Evolutionary conservation across 257 asterid genomes (phyloP).

Genomic region (Fraxinus americana): DNA sequence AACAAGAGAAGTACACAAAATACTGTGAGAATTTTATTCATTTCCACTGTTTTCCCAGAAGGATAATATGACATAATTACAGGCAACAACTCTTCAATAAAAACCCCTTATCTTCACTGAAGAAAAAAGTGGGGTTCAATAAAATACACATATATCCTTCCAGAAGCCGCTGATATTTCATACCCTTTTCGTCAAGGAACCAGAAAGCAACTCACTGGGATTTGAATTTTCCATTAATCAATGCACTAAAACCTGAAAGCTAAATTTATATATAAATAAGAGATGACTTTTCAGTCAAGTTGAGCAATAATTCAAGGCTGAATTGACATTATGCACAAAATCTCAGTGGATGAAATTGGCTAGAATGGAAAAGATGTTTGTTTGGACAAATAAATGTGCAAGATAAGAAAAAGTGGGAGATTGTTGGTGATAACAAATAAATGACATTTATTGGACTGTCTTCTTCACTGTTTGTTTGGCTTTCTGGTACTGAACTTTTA

Average conservation of each 20-base stretch:
- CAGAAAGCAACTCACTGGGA: too few species aligned
- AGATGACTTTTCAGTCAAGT: slow-evolving; percentile 26
- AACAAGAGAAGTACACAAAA: slow-evolving; percentile 48
- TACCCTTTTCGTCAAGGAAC: slow-evolving; percentile 15
- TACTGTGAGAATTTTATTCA: slow-evolving; percentile 33
- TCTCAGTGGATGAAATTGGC: slow-evolving; percentile 70
- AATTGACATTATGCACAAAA: slow-evolving; percentile 45
- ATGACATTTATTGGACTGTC: slow-evolving; percentile 16
- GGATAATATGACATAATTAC: slow-evolving; percentile 29
- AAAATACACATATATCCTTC: slow-evolving; percentile 29
- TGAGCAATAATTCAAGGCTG: slow-evolving; percentile 37
- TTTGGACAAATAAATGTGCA: slow-evolving; percentile 17
- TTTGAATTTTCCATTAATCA: too few species aligned
- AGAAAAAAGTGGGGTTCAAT: slow-evolving; percentile 17
- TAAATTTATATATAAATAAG: slow-evolving; percentile 27
- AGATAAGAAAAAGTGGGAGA: slow-evolving; percentile 31
- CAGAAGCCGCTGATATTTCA: slow-evolving; percentile 40
- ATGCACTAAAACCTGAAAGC: slow-evolving; percentile 44
- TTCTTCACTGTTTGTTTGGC: background rate
- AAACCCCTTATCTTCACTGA: background rate
- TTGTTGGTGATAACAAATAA: slow-evolving; percentile 40
- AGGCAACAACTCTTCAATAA: slow-evolving; percentile 21
- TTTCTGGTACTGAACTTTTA: background rate
- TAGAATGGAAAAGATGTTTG: slow-evolving; percentile 34
- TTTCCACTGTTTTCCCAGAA: slow-evolving; percentile 20